Conservation (phyloP, 768 basidiomycete genomes). For the Pisolithus tinctorius region DNA sequence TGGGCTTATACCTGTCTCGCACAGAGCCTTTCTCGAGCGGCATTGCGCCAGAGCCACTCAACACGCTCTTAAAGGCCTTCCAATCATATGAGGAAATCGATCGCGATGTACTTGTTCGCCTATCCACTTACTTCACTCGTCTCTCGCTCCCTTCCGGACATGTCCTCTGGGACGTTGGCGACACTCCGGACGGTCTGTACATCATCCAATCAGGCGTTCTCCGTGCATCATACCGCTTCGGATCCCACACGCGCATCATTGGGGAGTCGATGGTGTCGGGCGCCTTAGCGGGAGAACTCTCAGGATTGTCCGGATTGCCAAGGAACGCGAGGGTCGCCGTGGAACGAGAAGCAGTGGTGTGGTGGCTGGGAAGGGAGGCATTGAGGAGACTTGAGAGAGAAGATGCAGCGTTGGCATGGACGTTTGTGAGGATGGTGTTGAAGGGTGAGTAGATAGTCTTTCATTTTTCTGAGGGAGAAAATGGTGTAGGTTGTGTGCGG, state of each 20-base stretch:
- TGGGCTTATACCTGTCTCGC: not conserved
- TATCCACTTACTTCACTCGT: slow-evolving; percentile 68
- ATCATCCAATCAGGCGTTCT: slow-evolving; percentile 85
- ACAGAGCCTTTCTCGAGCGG: slow-evolving; percentile 26
- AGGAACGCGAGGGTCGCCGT: slow-evolving; percentile 84
- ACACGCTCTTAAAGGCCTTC: slow-evolving; percentile 75
- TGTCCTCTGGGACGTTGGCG: slow-evolving; percentile 73
- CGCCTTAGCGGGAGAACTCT: slow-evolving; percentile 86
- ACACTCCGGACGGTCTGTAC: slow-evolving; percentile 76
- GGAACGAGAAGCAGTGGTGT: slow-evolving; percentile 71
- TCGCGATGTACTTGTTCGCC: slow-evolving; percentile 48
- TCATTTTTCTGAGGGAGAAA: not conserved
- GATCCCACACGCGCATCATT: slow-evolving; percentile 55
- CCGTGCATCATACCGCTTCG: slow-evolving; percentile 76
- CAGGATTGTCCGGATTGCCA: slow-evolving; percentile 68
- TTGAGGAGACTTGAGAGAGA: slow-evolving; percentile 62
- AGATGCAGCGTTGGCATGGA: slow-evolving; percentile 56
- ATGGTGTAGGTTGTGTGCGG: not conserved
- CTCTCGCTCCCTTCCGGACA: slow-evolving; percentile 48
- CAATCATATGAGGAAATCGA: slow-evolving; percentile 61
- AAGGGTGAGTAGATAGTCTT: slow-evolving; percentile 47
- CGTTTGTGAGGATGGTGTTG: slow-evolving; percentile 61
- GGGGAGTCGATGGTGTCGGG: slow-evolving; percentile 94
- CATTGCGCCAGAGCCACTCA: slow-evolving; percentile 52
- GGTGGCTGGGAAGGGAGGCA: slow-evolving; percentile 63